These are phyloP conservation scores for Pyronema omphalodes DNA, from an alignment of 495 filamentous ascomycete genomes.

Conservation along the genomic window DNA sequence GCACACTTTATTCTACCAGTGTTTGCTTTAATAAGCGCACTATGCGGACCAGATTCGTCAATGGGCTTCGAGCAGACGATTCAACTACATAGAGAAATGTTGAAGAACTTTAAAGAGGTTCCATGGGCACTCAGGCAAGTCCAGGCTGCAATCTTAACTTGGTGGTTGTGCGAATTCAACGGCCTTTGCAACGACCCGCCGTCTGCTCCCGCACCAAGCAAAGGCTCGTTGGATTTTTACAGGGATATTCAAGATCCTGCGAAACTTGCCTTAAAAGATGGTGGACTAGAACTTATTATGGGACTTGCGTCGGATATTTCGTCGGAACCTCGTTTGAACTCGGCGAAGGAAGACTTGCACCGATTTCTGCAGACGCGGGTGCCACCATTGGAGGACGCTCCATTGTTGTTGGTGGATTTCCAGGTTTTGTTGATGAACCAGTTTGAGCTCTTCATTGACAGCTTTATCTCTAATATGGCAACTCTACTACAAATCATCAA, in stretches of 20 bases:
- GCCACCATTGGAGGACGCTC: slow-evolving; percentile 41
- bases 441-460: slow-evolving; percentile 70
- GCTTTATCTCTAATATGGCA: slow-evolving; percentile 85
- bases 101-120: slow-evolving; percentile 41
- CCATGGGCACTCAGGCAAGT: slow-evolving; percentile 52
- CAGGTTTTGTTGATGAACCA: slow-evolving; percentile 54
- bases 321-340: slow-evolving; percentile 27
- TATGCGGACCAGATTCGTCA: slow-evolving; percentile 52
- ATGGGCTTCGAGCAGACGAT: slow-evolving; percentile 44
- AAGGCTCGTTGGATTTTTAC: slow-evolving; percentile 35
- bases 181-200: slow-evolving; percentile 63
- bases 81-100: slow-evolving; percentile 46
- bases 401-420: slow-evolving; percentile 43
- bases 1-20: slow-evolving; percentile 69
- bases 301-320: slow-evolving; percentile 63
- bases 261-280: slow-evolving; percentile 58
- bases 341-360: slow-evolving; percentile 42
- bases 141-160: slow-evolving; percentile 52
- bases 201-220: slow-evolving; percentile 36
- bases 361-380: slow-evolving; percentile 62
- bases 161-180: slow-evolving; percentile 87
- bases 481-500: slow-evolving; percentile 74
- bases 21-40: slow-evolving; percentile 49
- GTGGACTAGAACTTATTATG: slow-evolving; percentile 79
- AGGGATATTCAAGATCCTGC: slow-evolving; percentile 24